Conservation (phyloP, 2,329 filamentous ascomycete species). For the Diplodia intermedia region DNA sequence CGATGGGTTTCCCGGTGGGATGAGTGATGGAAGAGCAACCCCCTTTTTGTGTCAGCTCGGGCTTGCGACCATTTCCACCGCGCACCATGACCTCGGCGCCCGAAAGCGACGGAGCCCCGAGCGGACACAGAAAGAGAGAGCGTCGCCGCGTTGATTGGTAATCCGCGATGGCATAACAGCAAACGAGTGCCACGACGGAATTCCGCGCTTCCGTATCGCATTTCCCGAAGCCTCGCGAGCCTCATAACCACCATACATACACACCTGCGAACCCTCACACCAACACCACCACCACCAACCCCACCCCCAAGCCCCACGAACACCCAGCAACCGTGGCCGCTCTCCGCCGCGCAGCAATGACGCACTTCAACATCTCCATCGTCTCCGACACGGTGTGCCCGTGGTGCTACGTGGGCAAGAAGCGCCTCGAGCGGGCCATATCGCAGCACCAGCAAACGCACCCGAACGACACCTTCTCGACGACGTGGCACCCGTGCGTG, state of each 20-base stretch:
- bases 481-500: conserved; percentile 69
- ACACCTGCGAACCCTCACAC: background rate
- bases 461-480: conserved; percentile 73
- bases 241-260: too few species aligned
- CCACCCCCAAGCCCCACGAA: background rate
- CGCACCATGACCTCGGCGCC: background rate
- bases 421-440: conserved; percentile 76
- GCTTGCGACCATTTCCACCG: background rate
- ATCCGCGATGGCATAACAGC: conserved; percentile 25
- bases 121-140: background rate
- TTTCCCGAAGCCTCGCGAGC: background rate
- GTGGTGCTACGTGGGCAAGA: conserved; percentile 77
- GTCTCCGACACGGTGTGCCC: conserved; percentile 85
- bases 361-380: conserved; percentile 75
- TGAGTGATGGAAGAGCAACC: background rate
- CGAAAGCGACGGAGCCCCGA: conserved; percentile 4
- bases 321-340: conserved; percentile 13
- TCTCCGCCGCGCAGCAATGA: conserved; percentile 44
- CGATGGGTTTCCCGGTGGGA: conserved; percentile 1
- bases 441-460: conserved; percentile 67
- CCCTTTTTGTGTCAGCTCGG: background rate
- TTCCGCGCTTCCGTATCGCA: conserved; percentile 8
- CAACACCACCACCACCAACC: background rate
- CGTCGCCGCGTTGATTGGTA: conserved; percentile 20
- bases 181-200: background rate